Percentiles rank a stretch among this genome's conserved stretches.
Evolutionary conservation across 2,329 filamentous ascomycete species (phyloP).

Genomic region (Aspergillus puulaauensis): DNA sequence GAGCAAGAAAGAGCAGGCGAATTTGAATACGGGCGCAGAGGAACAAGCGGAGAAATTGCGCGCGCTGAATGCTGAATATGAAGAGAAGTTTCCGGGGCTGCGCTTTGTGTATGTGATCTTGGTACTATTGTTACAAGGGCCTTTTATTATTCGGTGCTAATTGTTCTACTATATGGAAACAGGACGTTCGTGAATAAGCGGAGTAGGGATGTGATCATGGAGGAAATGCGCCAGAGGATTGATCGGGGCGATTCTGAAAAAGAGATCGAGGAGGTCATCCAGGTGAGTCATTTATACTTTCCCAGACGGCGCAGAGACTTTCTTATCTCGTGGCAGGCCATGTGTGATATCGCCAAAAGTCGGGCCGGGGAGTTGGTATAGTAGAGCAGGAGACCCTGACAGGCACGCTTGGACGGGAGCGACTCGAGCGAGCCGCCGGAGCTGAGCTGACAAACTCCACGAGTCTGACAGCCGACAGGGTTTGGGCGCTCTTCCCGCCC

Average conservation of each 20-base stretch:
- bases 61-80: conserved; percentile 73
- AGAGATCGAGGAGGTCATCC: conserved; percentile 72
- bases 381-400: background rate
- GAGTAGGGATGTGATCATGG: conserved; percentile 70
- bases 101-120: conserved; percentile 58
- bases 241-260: conserved; percentile 61
- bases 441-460: background rate
- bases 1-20: conserved; percentile 78
- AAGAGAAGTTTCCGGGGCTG: conserved; percentile 75
- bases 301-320: background rate
- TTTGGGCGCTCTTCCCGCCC: background rate
- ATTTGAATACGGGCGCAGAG: conserved; percentile 60
- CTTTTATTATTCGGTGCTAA: background rate
- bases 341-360: conserved; percentile 87
- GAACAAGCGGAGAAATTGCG: conserved; percentile 53
- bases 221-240: conserved; percentile 76
- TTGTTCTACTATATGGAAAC: background rate
- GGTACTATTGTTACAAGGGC: background rate
- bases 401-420: no score
- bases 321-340: conserved; percentile 59
- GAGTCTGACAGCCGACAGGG: background rate
- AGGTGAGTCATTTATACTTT: conserved; percentile 52
- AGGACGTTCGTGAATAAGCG: conserved; percentile 86
- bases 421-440: background rate
- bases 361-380: conserved; percentile 64